Evolutionary conservation across 2,329 filamentous ascomycete genomes (phyloP), one percentile per base, ranked within the genome.

Genomic region (Diaporthe vaccinii): DNA sequence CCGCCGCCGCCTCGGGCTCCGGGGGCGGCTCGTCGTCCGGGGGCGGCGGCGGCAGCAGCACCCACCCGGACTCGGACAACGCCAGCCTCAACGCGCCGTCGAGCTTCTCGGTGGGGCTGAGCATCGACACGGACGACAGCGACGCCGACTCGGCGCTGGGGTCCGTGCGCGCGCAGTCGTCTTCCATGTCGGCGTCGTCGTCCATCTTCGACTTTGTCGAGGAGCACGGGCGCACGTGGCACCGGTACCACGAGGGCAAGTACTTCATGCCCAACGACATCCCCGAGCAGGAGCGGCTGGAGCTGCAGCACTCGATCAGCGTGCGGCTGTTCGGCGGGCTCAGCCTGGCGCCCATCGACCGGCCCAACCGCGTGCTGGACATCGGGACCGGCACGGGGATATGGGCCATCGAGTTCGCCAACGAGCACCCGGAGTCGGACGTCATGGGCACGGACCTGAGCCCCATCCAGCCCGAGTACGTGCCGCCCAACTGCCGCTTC

Each of bases 371-470:
- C 20, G 79, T 82, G 34, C 75, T 82, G 28, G 81, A 82, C 62
- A 46, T 81, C 22, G 81, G 80, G 49, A 82, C 81, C 1, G 80
- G 78, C 9, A 80, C 79, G 7, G 80, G 80, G 15, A 78, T 80
- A 61, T 81, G 79, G 79, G 79, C 78, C 41, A 78, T 80, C 36
- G 80, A 81, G 39, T 80, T 79, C 67, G 78, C 78, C 15, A 72
- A 71, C n/a, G 74, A 77, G 57, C 72, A 80, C 49, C 79, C 79
- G 12, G 73, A 78, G 49, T 69, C 77, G n/a, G 73, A 78, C 51
- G 79, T 80, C 7, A 58, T 79, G 31, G 79, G 79, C 12, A 79
- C 77, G 3, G 79, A 80, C 46, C 74, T 80, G 17, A 78, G 77
- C 25, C 78, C 78, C n/a, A 80, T 80, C 44, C 79, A 80, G 73